Conservation (phyloP, 371 early-diverging fungal species). For the Nematocida ironsii region DNA sequence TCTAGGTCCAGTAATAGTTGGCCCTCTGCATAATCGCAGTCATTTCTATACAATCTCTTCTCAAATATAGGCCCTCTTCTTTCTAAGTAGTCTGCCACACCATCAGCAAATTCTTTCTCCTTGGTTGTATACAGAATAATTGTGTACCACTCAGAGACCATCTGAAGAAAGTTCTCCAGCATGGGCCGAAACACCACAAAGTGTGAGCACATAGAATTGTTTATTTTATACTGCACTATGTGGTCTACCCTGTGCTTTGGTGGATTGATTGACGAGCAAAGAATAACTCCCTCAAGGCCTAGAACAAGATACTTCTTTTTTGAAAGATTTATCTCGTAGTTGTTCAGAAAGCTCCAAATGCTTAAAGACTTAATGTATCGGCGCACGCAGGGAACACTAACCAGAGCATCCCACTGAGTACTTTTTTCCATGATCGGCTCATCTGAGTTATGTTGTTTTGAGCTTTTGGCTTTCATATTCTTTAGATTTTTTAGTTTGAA, state of each 20-base stretch:
- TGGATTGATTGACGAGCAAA: conserved; percentile 8
- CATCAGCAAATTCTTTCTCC: conserved; percentile 37
- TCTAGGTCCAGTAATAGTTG: conserved; percentile 14
- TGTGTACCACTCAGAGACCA: conserved; percentile 43
- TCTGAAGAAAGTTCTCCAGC: conserved; percentile 33
- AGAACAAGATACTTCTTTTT: conserved; percentile 38
- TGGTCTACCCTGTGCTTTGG: conserved; percentile 27
- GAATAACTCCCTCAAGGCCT: conserved; percentile 40
- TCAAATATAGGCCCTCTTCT: conserved; percentile 6
- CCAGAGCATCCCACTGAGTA: conserved; percentile 19
- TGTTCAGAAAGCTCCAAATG: conserved; percentile 37
- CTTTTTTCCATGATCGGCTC: not conserved
- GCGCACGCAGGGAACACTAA: not conserved
- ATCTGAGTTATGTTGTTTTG: not conserved
- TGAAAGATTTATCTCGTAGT: conserved; percentile 10
- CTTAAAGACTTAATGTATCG: conserved; percentile 38
- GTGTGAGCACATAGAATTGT: conserved; percentile 25
- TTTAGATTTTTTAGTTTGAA: conserved; percentile 36
- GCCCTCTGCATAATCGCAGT: conserved; percentile 37
- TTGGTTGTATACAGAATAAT: conserved; percentile 34
- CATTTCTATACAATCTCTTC: conserved; percentile 14
- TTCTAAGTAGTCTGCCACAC: conserved; percentile 26
- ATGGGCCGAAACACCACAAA: conserved; percentile 43
- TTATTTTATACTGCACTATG: conserved; percentile 31
- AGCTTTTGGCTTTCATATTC: conserved; percentile 26